These are phyloP conservation scores for Colletotrichum cuscutae DNA, from an alignment of 2,329 filamentous ascomycete genomes.

Conservation along the genomic window DNA sequence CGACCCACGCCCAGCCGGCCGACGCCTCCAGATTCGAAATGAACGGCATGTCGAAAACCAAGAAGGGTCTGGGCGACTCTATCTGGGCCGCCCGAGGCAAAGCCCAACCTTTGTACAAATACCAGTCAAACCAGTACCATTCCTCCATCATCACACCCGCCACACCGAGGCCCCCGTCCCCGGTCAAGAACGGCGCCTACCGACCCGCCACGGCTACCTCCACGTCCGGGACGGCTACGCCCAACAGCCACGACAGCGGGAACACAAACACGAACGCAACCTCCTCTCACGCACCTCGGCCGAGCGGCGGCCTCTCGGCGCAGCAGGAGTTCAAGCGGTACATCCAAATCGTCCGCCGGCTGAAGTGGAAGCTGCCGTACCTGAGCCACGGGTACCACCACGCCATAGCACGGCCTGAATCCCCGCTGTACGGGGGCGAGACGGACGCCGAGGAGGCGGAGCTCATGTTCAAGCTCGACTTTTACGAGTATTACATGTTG, in stretches of 20 bases:
- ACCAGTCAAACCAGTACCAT: neutral
- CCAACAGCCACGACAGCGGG: neutral
- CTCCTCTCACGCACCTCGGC: neutral
- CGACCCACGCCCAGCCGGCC: neutral
- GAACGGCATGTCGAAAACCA: neutral
- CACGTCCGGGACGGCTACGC: neutral
- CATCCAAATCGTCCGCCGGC: slow-evolving; percentile 67
- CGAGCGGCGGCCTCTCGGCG: slow-evolving; percentile 35
- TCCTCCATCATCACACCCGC: slow-evolving; percentile 21
- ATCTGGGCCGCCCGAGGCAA: slow-evolving; percentile 31
- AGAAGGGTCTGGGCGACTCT: slow-evolving; percentile 21
- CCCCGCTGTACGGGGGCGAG: slow-evolving; percentile 46
- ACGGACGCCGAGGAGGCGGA: slow-evolving; percentile 59
- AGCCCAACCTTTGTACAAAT: neutral
- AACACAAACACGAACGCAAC: neutral
- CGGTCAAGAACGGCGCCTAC: neutral
- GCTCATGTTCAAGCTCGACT: slow-evolving; percentile 81
- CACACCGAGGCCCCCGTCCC: neutral
- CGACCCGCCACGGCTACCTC: neutral
- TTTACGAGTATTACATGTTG: slow-evolving; percentile 80
- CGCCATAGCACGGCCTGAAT: slow-evolving; percentile 50
- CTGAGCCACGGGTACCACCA: slow-evolving; percentile 66
- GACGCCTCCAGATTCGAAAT: neutral
- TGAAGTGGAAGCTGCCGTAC: slow-evolving; percentile 73
- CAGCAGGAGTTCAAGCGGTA: slow-evolving; percentile 65